Conservation (phyloP, 495 filamentous ascomycete genomes). For the Polyplosphaeria fusca region DNA sequence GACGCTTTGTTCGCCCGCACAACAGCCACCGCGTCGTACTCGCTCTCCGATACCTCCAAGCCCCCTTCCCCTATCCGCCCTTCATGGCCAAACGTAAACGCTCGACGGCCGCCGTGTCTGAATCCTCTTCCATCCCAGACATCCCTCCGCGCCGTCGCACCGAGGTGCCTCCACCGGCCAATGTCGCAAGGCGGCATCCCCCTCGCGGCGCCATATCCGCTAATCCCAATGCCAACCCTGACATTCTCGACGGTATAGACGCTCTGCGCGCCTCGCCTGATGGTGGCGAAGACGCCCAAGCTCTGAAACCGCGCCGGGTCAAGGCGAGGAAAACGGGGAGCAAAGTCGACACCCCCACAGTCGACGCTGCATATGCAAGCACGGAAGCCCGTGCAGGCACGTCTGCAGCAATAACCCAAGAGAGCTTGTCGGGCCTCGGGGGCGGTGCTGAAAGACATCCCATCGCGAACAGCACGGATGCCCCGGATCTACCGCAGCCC, state of each 20-base stretch:
- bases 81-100: slow-evolving; percentile 34
- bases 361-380: slow-evolving; percentile 9
- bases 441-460: slow-evolving; percentile 2
- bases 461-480: not conserved
- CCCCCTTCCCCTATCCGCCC: slow-evolving; percentile 8
- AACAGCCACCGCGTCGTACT: not conserved
- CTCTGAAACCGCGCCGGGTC: slow-evolving; percentile 2
- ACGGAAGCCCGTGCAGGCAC: slow-evolving; percentile 13
- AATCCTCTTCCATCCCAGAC: not conserved
- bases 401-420: not conserved
- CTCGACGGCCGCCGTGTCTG: slow-evolving; percentile 20
- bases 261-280: slow-evolving; percentile 29
- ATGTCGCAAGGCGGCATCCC: slow-evolving; percentile 17
- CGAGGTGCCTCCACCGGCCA: slow-evolving; percentile 10
- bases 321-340: not conserved
- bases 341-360: not conserved
- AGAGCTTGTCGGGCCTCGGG: too few species aligned
- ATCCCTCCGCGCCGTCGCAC: slow-evolving; percentile 1
- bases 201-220: slow-evolving; percentile 8
- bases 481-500: slow-evolving; percentile 17
- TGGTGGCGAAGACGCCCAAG: slow-evolving; percentile 8
- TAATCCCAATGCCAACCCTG: slow-evolving; percentile 25
- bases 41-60: slow-evolving; percentile 10
- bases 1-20: slow-evolving; percentile 20
- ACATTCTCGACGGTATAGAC: slow-evolving; percentile 21